Conservation (phyloP, 1,284 basidiomycete genomes). For the Microbotryum silenes-acaulis region DNA sequence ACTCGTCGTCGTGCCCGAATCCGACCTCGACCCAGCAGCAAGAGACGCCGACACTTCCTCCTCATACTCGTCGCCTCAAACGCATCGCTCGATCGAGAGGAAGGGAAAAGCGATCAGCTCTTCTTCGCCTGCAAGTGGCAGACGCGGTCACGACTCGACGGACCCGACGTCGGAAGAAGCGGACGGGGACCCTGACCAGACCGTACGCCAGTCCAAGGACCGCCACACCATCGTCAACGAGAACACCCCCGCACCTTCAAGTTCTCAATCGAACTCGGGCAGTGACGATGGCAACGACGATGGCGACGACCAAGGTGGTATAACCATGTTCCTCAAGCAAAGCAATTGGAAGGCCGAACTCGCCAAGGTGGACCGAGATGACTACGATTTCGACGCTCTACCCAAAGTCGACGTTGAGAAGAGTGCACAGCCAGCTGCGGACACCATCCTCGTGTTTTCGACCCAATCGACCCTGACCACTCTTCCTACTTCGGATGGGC, state of each 20-base stretch:
- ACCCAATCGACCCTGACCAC: conserved; percentile 5
- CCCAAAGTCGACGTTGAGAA: neutral
- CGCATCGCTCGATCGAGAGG: neutral
- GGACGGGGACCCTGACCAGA: neutral
- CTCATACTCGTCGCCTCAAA: neutral
- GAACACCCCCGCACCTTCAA: neutral
- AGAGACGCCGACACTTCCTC: neutral
- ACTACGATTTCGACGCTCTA: neutral
- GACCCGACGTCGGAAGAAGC: conserved; percentile 20
- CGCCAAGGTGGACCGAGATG: conserved; percentile 10
- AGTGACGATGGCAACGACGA: neutral
- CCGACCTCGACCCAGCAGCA: conserved; percentile 3
- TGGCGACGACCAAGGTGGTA: neutral
- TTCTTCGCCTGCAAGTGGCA: conserved; percentile 2
- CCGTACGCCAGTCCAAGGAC: neutral
- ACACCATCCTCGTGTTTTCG: neutral
- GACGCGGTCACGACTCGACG: conserved; percentile 16
- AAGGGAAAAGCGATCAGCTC: neutral
- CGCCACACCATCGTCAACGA: neutral
- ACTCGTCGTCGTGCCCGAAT: conserved; percentile 13
- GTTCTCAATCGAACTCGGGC: neutral
- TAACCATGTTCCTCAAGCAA: neutral
- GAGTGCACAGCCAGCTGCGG: neutral
- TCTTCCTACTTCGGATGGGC: conserved; percentile 8
- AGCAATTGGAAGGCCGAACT: conserved; percentile 1